Percentiles rank a stretch among this genome's conserved stretches.
Conservation (phyloP, 768 basidiomycete species). For the Trametes cubensis region DNA sequence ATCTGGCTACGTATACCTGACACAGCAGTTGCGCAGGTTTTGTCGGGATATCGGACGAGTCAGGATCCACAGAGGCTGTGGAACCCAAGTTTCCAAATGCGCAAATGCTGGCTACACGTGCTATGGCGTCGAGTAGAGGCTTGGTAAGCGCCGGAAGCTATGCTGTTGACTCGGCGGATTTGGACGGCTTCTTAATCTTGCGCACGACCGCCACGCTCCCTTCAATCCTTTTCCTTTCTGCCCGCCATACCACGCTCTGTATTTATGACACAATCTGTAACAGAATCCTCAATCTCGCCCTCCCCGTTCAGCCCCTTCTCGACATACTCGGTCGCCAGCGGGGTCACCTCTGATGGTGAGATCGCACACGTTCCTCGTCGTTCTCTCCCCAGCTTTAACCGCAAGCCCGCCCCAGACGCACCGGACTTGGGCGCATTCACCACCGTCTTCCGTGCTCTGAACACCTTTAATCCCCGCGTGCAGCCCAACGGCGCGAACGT, state of each 20-base stretch:
- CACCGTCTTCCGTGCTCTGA: conserved; percentile 68
- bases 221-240: conserved; percentile 9
- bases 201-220: conserved; percentile 21
- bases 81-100: conserved; percentile 2
- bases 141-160: conserved; percentile 18
- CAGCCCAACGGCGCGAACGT: conserved; percentile 27
- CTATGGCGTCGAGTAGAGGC: not conserved
- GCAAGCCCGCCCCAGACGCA: conserved; percentile 44
- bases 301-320: conserved; percentile 45
- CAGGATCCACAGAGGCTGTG: not conserved
- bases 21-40: not conserved
- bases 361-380: not conserved
- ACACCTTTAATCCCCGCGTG: conserved; percentile 54
- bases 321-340: conserved; percentile 35
- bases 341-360: conserved; percentile 43
- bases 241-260: conserved; percentile 5
- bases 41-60: not conserved
- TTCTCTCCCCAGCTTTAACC: not conserved
- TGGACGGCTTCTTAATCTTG: conserved; percentile 7
- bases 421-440: conserved; percentile 77
- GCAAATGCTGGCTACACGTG: conserved; percentile 15
- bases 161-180: conserved; percentile 16
- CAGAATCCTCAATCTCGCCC: conserved; percentile 40
- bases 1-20: not conserved
- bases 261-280: conserved; percentile 37